Base-by-base conservation (phyloP, 768 basidiomycete genomes). In the Suillus fuscotomentosus region DNA sequence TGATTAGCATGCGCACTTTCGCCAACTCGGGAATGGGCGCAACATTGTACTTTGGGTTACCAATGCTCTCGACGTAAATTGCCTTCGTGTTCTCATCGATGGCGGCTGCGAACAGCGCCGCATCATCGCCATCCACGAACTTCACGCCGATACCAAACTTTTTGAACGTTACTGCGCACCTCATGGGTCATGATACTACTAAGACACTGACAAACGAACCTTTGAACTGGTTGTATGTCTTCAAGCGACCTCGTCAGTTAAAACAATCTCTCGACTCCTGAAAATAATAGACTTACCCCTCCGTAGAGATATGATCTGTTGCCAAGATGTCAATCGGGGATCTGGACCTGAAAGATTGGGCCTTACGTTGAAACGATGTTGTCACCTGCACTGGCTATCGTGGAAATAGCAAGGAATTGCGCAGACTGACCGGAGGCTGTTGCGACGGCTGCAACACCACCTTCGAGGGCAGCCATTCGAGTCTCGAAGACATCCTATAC, bases 191-290 rank as follows among this genome's bases (percentile, higher is more conserved):
- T 31, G 36, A 8, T 36, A 22, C 24, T 10, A 20, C 10, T 22
- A 36, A 20, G 17, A 13, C 24, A 10, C 14, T 43, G 5, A 51
- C 22, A 56, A 15, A 60, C 60, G 7, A 55, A 82, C 86, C 82
- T 77, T 88, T 89, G 75, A 89, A 83, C 67, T 86, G 87, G 63
- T 85, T 87, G 73, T 85, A 88, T 2, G 85, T 88, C 84, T 84
- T 57, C 54, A 14, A 24, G 22, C 20, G 27, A 54, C 15, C n/a
- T 50, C n/a, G 50, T 7, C 2, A 4, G 22, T 61, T 22, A 54
- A 31, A 24, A n/a, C 27, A 36, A 47, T 1, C 3, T 43, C 27
- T 24, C 24, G 62, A n/a, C 7, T 22, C 56, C 3, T 59, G 3
- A 48, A 60, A 42, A 50, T 50, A 7, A 56, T 22, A 55, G 60